Percentiles rank a stretch among this genome's conserved stretches.
Evolutionary conservation across 768 basidiomycete genomes (phyloP).

Genomic region (Rhizopogon vesiculosus): DNA sequence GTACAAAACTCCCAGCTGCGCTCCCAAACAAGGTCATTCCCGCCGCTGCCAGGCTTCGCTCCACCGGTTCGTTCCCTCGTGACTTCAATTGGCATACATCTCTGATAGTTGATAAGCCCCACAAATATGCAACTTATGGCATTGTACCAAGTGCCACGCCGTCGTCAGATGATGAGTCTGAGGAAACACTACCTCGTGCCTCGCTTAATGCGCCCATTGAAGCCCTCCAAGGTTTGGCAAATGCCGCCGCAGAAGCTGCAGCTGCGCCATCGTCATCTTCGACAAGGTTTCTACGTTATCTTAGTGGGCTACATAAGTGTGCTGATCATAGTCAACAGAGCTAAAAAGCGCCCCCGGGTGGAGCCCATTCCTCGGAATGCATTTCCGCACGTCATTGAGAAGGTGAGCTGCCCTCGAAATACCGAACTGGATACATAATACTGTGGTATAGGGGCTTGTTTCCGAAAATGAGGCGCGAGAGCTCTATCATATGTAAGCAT

Average conservation of each 20-base stretch:
- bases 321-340: conserved; percentile 35
- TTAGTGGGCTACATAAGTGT: not conserved
- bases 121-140: conserved; percentile 89
- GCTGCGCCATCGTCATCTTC: conserved; percentile 66
- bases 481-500: conserved; percentile 80
- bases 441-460: conserved; percentile 65
- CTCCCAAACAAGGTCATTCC: conserved; percentile 49
- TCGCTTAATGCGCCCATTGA: conserved; percentile 91
- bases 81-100: conserved; percentile 11
- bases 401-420: conserved; percentile 37
- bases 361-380: conserved; percentile 83
- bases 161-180: conserved; percentile 89
- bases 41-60: conserved; percentile 87
- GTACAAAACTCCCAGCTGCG: conserved; percentile 23
- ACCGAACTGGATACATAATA: not conserved
- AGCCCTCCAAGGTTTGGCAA: conserved; percentile 89
- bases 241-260: conserved; percentile 92
- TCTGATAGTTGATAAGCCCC: conserved; percentile 47
- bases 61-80: conserved; percentile 59
- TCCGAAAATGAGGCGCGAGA: conserved; percentile 83
- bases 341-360: conserved; percentile 80
- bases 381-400: conserved; percentile 87
- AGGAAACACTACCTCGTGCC: conserved; percentile 80
- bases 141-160: conserved; percentile 80
- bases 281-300: conserved; percentile 42